A percentile compares a stretch with the other conserved stretches of the same genome.
These are phyloP conservation scores for Starmerella scarabaei DNA, from an alignment of 805 yeast genomes.

Conservation along the genomic window DNA sequence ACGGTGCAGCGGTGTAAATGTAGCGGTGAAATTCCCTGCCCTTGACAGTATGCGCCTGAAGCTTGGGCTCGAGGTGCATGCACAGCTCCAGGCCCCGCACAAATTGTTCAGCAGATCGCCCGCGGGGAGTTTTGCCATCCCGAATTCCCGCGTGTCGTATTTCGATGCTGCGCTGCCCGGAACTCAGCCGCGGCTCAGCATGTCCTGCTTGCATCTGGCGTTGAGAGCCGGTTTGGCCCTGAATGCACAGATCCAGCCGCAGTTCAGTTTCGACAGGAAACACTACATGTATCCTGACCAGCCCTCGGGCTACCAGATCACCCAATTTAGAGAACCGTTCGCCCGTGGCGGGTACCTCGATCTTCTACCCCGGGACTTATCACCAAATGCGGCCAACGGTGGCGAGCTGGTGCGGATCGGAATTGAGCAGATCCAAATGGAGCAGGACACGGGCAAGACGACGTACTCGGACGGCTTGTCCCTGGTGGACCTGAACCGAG, in stretches of 20 bases:
- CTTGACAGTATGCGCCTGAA: slow-evolving; percentile 36
- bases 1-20: too few relatives aligned
- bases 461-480: slow-evolving; percentile 36
- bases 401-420: slow-evolving; percentile 34
- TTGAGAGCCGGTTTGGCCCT: slow-evolving; percentile 61
- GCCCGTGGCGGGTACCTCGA: slow-evolving; percentile 53
- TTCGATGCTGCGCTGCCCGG: slow-evolving; percentile 89
- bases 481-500: slow-evolving; percentile 66
- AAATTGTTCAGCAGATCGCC: slow-evolving; percentile 57
- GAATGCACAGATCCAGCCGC: slow-evolving; percentile 40
- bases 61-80: slow-evolving; percentile 88
- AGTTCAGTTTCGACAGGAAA: slow-evolving; percentile 75
- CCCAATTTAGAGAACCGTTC: slow-evolving; percentile 74
- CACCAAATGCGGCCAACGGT: slow-evolving; percentile 7
- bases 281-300: slow-evolving; percentile 96
- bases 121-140: slow-evolving; percentile 31
- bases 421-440: slow-evolving; percentile 75
- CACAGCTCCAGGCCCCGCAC: slow-evolving; percentile 61
- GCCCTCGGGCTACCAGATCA: slow-evolving; percentile 90
- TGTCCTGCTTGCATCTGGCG: slow-evolving; percentile 59
- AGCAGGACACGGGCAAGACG: slow-evolving; percentile 88
- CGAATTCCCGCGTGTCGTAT: slow-evolving; percentile 59
- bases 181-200: slow-evolving; percentile 71
- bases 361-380: slow-evolving; percentile 42
- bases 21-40: too few relatives aligned